Conservation (phyloP, 176 grass and related monocot species). For the Aegilops tauschii region DNA sequence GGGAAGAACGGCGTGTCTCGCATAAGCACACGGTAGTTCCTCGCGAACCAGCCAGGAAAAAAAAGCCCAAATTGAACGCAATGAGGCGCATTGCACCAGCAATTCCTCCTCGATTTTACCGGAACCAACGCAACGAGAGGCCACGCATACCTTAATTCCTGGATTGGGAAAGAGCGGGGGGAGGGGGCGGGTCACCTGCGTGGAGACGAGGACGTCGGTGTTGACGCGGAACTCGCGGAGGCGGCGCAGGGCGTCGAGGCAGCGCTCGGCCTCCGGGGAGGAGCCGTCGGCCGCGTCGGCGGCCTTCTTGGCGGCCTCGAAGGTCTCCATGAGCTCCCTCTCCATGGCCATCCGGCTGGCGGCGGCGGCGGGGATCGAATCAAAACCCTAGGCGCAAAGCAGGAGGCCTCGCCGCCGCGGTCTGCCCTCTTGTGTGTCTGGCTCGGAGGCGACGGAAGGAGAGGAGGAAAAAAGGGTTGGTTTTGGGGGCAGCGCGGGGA, state of each 20-base stretch:
- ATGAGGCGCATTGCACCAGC: background rate
- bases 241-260: conserved; percentile 72
- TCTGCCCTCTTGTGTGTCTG: background rate
- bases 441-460: background rate
- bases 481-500: background rate
- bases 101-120: background rate
- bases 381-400: conserved; percentile 56
- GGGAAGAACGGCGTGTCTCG: background rate
- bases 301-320: conserved; percentile 89
- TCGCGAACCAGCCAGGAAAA: background rate
- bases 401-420: conserved; percentile 18
- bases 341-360: conserved; percentile 41
- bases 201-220: conserved; percentile 79
- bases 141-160: background rate
- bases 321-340: conserved; percentile 84
- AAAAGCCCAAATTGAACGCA: background rate
- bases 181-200: conserved; percentile 49
- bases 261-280: conserved; percentile 72
- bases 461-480: background rate
- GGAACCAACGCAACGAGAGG: background rate
- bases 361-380: conserved; percentile 1
- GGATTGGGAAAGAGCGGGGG: background rate
- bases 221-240: conserved; percentile 72
- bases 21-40: background rate
- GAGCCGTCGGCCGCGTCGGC: conserved; percentile 48